Percentiles rank a stretch among this genome's conserved stretches.
These are phyloP conservation scores for Camelina neglecta DNA, from an alignment of 345 rosid species.

Conservation along the genomic window DNA sequence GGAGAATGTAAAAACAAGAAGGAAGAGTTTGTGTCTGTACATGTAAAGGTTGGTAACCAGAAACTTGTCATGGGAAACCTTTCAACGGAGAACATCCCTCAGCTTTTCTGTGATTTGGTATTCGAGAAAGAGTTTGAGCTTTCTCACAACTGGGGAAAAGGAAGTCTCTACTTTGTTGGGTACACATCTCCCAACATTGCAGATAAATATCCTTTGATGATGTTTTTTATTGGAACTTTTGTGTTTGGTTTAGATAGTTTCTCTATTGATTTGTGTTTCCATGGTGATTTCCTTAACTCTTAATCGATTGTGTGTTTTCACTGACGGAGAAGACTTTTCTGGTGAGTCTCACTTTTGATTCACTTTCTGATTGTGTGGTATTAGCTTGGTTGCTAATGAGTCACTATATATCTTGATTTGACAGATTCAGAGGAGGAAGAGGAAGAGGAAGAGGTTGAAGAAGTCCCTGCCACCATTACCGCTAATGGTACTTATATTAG, in stretches of 20 bases:
- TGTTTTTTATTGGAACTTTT: background rate
- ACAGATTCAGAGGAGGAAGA: constrained; percentile 42
- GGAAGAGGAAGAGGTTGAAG: constrained; percentile 29
- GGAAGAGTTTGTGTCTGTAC: constrained; percentile 53
- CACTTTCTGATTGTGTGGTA: background rate
- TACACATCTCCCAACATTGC: constrained; percentile 46
- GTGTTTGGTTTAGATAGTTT: background rate
- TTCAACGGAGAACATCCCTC: constrained; percentile 53
- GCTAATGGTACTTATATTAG: constrained; percentile 15
- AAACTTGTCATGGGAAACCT: constrained; percentile 68
- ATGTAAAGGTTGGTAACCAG: constrained; percentile 54
- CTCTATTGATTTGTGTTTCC: background rate
- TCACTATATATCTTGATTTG: background rate
- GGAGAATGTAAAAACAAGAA: constrained; percentile 62
- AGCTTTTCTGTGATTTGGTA: constrained; percentile 62
- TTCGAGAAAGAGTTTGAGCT: constrained; percentile 80
- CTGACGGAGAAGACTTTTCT: constrained; percentile 23
- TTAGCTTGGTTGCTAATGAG: constrained; percentile 12
- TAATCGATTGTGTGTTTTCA: constrained; percentile 12
- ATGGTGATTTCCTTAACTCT: constrained; percentile 27
- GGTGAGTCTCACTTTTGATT: constrained; percentile 16
- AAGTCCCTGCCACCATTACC: constrained; percentile 46
- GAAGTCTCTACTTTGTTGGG: constrained; percentile 68
- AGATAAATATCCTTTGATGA: constrained; percentile 27
- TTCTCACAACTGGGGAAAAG: constrained; percentile 76